Evolutionary conservation across 768 basidiomycete species (phyloP).

Genomic region (Harrya chromipes): DNA sequence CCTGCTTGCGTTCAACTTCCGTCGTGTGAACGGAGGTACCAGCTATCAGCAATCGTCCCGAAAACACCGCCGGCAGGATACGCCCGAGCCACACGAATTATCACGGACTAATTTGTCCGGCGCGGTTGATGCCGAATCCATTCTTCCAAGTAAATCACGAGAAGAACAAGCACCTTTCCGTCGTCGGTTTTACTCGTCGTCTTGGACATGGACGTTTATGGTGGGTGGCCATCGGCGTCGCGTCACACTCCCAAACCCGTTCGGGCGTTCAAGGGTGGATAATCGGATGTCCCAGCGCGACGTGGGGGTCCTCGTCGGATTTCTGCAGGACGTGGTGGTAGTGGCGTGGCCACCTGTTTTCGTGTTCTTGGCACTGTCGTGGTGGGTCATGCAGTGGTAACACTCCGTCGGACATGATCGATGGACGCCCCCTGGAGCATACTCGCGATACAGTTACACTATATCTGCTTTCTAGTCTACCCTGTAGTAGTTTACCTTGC

Average conservation of each 20-base stretch:
- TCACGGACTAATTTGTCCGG: constrained; percentile 4
- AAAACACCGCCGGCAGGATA: constrained; percentile 7
- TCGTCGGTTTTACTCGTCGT: constrained; percentile 12
- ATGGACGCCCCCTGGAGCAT: too few relatives aligned
- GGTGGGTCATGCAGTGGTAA: constrained; percentile 32
- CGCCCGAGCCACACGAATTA: constrained; percentile 12
- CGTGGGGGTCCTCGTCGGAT: constrained; percentile 30
- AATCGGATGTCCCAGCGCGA: constrained; percentile 13
- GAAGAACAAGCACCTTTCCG: constrained; percentile 5
- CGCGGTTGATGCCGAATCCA: constrained; percentile 4
- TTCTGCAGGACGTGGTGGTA: constrained; percentile 27
- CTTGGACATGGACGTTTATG: constrained; percentile 26
- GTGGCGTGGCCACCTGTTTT: constrained; percentile 38
- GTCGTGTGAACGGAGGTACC: constrained; percentile 9
- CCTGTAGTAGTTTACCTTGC: too few relatives aligned
- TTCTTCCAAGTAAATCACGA: constrained; percentile 19
- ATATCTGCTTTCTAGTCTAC: too few relatives aligned
- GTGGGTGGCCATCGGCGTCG: constrained; percentile 24
- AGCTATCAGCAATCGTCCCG: constrained; percentile 5
- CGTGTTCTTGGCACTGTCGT: constrained; percentile 31
- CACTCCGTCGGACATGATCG: background rate
- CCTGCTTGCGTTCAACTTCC: constrained; percentile 34
- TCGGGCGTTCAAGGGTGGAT: constrained; percentile 9
- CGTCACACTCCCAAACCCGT: constrained; percentile 20
- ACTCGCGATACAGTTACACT: too few relatives aligned